These are phyloP conservation scores for Auriscalpium microsporum DNA, from an alignment of 768 basidiomycete genomes.

Conservation along the genomic window DNA sequence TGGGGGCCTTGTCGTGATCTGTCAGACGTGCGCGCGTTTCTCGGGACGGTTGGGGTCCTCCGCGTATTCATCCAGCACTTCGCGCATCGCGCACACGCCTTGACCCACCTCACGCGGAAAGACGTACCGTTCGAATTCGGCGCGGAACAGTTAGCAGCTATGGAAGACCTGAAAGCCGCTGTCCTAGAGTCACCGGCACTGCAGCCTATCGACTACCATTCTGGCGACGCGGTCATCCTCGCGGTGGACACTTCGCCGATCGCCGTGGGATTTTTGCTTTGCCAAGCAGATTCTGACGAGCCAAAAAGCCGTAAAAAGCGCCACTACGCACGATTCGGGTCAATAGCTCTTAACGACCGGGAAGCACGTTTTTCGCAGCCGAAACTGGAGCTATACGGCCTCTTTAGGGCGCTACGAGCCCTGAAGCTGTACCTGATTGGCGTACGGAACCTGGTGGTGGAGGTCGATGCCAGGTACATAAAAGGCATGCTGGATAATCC, in stretches of 20 bases:
- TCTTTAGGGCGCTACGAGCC: conserved; percentile 9
- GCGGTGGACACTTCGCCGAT: conserved; percentile 21
- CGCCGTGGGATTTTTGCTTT: conserved; percentile 20
- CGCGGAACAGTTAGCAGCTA: conserved; percentile 5
- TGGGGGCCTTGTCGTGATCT: conserved; percentile 16
- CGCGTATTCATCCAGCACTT: conserved; percentile 19
- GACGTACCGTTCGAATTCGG: conserved; percentile 14
- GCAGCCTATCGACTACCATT: conserved; percentile 15
- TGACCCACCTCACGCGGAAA: conserved; percentile 16
- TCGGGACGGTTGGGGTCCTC: conserved; percentile 17
- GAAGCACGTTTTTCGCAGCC: conserved; percentile 18
- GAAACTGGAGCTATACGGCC: conserved; percentile 22
- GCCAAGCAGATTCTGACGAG: conserved; percentile 15
- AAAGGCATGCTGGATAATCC: conserved; percentile 33
- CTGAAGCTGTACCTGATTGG: conserved; percentile 21
- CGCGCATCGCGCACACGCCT: conserved; percentile 12
- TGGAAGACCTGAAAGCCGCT: conserved; percentile 14
- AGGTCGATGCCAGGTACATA: conserved; percentile 32
- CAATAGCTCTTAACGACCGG: conserved; percentile 27
- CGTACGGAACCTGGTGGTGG: conserved; percentile 15
- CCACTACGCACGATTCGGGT: conserved; percentile 27
- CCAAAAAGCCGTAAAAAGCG: conserved; percentile 3
- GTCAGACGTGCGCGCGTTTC: conserved; percentile 19
- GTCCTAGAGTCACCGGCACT: background rate
- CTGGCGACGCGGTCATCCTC: conserved; percentile 10